Percentiles rank a stretch among this genome's conserved stretches.
Conservation (phyloP, 257 asterid genomes). For the Solanum lycopersicoides region DNA sequence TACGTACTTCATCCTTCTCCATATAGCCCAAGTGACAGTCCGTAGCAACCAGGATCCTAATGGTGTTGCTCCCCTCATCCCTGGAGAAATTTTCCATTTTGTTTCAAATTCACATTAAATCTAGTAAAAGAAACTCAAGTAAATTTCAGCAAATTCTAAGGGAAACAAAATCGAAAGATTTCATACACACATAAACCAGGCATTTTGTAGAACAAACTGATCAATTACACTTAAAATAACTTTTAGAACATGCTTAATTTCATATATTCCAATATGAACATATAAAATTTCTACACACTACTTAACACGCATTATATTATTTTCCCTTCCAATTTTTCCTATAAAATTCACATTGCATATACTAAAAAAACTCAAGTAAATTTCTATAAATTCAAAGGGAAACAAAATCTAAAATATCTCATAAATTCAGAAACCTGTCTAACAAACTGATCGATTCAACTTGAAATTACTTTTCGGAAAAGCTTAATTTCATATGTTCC, state of each 20-base stretch:
- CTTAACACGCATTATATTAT: not conserved
- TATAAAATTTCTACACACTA: not conserved
- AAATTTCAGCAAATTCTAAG: not conserved
- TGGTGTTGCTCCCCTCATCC: conserved; percentile 44
- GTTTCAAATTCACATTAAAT: not conserved
- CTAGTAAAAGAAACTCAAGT: not conserved
- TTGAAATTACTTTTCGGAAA: not conserved
- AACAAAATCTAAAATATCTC: not conserved
- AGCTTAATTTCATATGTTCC: not conserved
- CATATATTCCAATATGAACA: not conserved
- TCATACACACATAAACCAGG: not conserved
- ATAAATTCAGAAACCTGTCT: not conserved
- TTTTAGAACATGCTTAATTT: not conserved
- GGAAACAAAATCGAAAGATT: not conserved
- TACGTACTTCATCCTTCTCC: conserved; percentile 96
- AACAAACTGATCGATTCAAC: not conserved
- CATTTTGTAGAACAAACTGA: not conserved
- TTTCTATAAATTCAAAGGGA: not conserved
- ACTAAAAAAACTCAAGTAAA: not conserved
- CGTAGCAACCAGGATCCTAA: conserved; percentile 80
- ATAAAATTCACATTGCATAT: not conserved
- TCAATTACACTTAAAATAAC: not conserved
- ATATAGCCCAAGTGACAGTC: conserved; percentile 98
- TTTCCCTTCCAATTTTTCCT: not conserved
- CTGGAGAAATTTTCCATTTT: conserved; percentile 17